A percentile compares a stretch with the other conserved stretches of the same genome.
These are phyloP conservation scores for Acanthamoeba castellanii DNA, from an alignment of 208 protist species.

Conservation along the genomic window DNA sequence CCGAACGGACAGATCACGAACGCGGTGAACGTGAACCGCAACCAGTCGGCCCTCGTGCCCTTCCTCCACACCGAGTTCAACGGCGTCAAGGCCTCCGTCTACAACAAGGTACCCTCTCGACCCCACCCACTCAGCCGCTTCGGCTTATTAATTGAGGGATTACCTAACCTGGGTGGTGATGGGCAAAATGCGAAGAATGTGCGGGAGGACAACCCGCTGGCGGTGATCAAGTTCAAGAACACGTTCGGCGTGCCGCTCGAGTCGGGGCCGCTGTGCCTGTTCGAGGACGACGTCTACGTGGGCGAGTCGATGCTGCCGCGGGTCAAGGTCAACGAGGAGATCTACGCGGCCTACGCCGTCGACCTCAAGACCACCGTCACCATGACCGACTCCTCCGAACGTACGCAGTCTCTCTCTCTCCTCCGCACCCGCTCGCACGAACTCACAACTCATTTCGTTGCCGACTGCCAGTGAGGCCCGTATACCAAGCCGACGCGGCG, in stretches of 20 bases:
- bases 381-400: constrained; percentile 36
- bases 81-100: constrained; percentile 37
- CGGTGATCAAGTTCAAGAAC: constrained; percentile 70
- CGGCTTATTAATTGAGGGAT: no score
- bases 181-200: no score
- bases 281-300: constrained; percentile 62
- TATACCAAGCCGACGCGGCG: neutral
- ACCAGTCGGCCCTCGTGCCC: constrained; percentile 46
- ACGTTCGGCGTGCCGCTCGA: constrained; percentile 12
- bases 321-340: constrained; percentile 54
- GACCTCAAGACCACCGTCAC: constrained; percentile 63
- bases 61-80: neutral
- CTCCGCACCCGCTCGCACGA: no score
- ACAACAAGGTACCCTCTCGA: neutral
- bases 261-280: constrained; percentile 23
- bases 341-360: constrained; percentile 39
- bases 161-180: no score
- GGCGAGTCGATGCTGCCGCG: constrained; percentile 52
- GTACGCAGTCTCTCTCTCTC: no score
- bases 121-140: no score
- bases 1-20: neutral
- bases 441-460: no score
- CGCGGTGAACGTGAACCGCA: constrained; percentile 28
- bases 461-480: no score
- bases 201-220: constrained; percentile 54